These are phyloP conservation scores for Coemansia sp. DNA, from an alignment of 192 early-diverging fungal species.

Conservation along the genomic window DNA sequence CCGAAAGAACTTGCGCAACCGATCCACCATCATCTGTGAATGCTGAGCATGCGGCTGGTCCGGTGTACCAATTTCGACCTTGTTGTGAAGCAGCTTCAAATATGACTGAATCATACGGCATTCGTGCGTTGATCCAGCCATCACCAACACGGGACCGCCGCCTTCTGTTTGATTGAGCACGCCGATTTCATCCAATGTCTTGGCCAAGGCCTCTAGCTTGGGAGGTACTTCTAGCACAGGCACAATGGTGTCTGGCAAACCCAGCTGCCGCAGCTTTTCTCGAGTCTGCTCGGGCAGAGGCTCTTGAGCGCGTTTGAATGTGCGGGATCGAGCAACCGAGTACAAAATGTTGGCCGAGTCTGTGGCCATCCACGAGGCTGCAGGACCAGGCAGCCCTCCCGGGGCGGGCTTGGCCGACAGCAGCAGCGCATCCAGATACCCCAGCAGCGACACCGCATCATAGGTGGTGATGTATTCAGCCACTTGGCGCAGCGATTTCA, in stretches of 20 bases:
- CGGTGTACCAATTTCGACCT: conserved; percentile 6
- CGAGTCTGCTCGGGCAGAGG: conserved; percentile 5
- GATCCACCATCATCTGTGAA: conserved; percentile 44
- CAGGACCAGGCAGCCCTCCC: conserved; percentile 17
- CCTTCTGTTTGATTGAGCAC: conserved; percentile 10
- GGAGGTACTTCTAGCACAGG: conserved; percentile 88
- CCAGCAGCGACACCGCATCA: conserved; percentile 85
- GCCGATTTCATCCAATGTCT: conserved; percentile 75
- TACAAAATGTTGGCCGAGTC: conserved; percentile 85
- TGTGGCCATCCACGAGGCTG: conserved; percentile 76
- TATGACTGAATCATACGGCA: conserved; percentile 29
- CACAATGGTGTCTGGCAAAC: conserved; percentile 65
- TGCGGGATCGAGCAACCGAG: conserved; percentile 56
- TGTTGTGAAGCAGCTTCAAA: conserved; percentile 5
- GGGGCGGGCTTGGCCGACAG: conserved; percentile 54
- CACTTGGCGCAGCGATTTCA: conserved; percentile 69
- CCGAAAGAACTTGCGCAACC: conserved; percentile 67
- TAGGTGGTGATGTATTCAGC: conserved; percentile 76
- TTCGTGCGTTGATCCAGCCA: conserved; percentile 23
- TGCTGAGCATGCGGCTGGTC: conserved; percentile 1
- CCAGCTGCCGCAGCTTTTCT: conserved; percentile 35
- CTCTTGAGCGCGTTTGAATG: conserved; percentile 33
- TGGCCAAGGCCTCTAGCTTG: conserved; percentile 76
- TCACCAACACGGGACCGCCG: conserved; percentile 28
- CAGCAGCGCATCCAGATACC: conserved; percentile 81